Percentiles rank a stretch among this genome's conserved stretches.
Evolutionary conservation across 225 moss, liverwort and hornwort genomes (phyloP).

Genomic region (Sphagnum contortum): DNA sequence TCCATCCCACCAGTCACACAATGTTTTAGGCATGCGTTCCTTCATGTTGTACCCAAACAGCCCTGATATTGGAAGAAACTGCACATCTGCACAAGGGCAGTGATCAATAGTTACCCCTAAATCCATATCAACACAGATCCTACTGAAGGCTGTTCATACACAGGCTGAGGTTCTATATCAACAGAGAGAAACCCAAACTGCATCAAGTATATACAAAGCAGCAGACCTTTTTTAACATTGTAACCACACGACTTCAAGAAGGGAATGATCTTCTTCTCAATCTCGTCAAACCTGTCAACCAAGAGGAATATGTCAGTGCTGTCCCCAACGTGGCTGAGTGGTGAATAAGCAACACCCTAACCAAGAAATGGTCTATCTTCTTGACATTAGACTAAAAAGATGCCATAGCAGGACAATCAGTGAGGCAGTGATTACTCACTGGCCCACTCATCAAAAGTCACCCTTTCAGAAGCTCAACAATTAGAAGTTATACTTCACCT

Average conservation of each 20-base stretch:
- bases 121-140: neutral
- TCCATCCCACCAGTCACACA: conserved; percentile 90
- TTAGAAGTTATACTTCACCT: conserved; percentile 10
- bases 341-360: neutral
- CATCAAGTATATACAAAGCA: neutral
- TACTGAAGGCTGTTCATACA: neutral
- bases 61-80: conserved; percentile 90
- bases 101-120: no score
- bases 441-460: no score
- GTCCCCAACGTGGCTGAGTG: no score
- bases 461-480: neutral
- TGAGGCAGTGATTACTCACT: no score
- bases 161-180: neutral
- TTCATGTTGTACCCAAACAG: conserved; percentile 80
- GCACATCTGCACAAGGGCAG: conserved; percentile 48
- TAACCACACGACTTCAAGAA: conserved; percentile 42
- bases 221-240: conserved; percentile 45
- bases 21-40: conserved; percentile 43
- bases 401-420: neutral
- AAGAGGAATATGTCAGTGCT: neutral
- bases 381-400: neutral
- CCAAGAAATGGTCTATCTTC: neutral
- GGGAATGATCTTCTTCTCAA: conserved; percentile 42
- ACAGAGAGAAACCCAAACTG: neutral
- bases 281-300: conserved; percentile 39